Evolutionary conservation across 441 rosid genomes (phyloP).

Genomic region (Adansonia rubrostipa): DNA sequence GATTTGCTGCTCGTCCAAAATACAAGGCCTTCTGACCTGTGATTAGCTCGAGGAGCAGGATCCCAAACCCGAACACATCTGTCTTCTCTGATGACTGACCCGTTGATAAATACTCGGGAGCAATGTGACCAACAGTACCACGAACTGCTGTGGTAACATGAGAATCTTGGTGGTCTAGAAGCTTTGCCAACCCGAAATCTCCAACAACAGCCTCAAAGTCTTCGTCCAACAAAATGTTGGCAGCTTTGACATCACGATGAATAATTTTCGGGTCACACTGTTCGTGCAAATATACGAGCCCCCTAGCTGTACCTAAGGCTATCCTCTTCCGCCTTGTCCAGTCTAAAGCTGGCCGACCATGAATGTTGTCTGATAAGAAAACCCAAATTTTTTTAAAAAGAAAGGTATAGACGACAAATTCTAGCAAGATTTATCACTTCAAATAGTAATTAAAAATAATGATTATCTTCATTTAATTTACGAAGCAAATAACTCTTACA

Average conservation of each 20-base stretch:
- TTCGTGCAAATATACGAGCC: constrained; percentile 86
- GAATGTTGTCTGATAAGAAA: constrained; percentile 55
- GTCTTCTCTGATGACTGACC: constrained; percentile 98
- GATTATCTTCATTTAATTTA: too few species aligned
- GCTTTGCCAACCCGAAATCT: constrained; percentile 98
- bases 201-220: constrained; percentile 97
- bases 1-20: constrained; percentile 83
- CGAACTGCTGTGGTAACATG: constrained; percentile 95
- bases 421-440: background rate
- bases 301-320: constrained; percentile 91
- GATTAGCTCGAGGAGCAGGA: constrained; percentile 91
- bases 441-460: background rate
- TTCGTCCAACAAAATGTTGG: constrained; percentile 88
- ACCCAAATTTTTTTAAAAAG: background rate
- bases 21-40: constrained; percentile 93
- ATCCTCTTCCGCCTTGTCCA: constrained; percentile 85
- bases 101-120: constrained; percentile 91
- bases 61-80: constrained; percentile 93
- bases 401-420: background rate
- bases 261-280: constrained; percentile 96
- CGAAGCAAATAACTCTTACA: too few species aligned
- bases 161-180: constrained; percentile 88
- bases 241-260: constrained; percentile 95
- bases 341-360: constrained; percentile 75
- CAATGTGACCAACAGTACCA: constrained; percentile 94